Evolutionary conservation across 1,284 basidiomycete genomes (phyloP).

Genomic region (Amylostereum chailletii): DNA sequence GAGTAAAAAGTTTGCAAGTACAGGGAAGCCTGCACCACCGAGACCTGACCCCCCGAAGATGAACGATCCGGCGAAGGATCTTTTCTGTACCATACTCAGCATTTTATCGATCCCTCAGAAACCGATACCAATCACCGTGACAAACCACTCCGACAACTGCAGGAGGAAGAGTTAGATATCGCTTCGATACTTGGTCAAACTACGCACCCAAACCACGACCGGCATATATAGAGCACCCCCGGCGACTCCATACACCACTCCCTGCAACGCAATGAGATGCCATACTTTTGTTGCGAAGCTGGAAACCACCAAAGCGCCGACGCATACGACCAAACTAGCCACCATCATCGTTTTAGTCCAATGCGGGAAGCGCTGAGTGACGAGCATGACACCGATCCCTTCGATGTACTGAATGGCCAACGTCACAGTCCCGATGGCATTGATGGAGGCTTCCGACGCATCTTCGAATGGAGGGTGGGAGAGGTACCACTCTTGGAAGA

Average conservation of each 20-base stretch:
- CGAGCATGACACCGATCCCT: slow-evolving; percentile 15
- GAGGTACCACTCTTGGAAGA: slow-evolving; percentile 16
- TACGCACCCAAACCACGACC: slow-evolving; percentile 10
- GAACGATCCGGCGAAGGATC: slow-evolving; percentile 19
- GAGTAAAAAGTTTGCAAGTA: slow-evolving; percentile 17
- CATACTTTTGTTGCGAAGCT: slow-evolving; percentile 20
- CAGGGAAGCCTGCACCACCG: slow-evolving; percentile 20
- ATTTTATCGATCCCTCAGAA: neutral
- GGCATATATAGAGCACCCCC: slow-evolving; percentile 18
- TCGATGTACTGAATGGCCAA: slow-evolving; percentile 17
- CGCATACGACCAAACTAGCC: slow-evolving; percentile 14
- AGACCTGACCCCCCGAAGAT: slow-evolving; percentile 21
- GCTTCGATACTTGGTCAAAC: no score
- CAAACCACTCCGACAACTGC: slow-evolving; percentile 4
- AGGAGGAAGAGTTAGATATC: no score
- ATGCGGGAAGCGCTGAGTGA: slow-evolving; percentile 18
- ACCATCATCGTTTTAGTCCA: slow-evolving; percentile 16
- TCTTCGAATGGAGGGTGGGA: slow-evolving; percentile 15
- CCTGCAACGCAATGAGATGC: slow-evolving; percentile 20
- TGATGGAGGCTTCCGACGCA: slow-evolving; percentile 12
- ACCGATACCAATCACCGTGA: neutral
- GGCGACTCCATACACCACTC: slow-evolving; percentile 17
- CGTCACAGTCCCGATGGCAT: slow-evolving; percentile 15
- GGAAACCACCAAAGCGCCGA: slow-evolving; percentile 15
- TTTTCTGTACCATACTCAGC: slow-evolving; percentile 15